Conservation (phyloP, 2,329 filamentous ascomycete genomes). For the Phialophora expanda region DNA sequence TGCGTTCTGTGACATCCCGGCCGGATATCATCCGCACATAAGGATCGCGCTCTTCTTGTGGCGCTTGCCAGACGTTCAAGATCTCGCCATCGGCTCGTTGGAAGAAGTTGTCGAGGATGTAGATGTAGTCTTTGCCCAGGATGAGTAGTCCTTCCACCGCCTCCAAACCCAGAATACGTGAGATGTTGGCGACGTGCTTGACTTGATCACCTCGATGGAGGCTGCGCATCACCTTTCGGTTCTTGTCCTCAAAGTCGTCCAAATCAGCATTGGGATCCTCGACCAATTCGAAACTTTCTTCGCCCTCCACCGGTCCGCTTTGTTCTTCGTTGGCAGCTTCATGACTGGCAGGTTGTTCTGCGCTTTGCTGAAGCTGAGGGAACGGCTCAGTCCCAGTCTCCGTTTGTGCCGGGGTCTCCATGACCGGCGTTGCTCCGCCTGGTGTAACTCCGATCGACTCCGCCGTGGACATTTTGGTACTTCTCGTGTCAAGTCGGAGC, state of each 20-base stretch:
- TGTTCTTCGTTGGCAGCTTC: constrained; percentile 42
- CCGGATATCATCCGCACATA: constrained; percentile 93
- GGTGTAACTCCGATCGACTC: constrained; percentile 50
- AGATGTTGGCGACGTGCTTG: constrained; percentile 93
- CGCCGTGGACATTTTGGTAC: constrained; percentile 48
- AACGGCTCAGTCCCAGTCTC: constrained; percentile 38
- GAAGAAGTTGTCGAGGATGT: constrained; percentile 96
- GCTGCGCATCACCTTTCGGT: constrained; percentile 94
- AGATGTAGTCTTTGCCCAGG: constrained; percentile 86
- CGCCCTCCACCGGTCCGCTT: constrained; percentile 57
- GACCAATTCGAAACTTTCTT: constrained; percentile 95
- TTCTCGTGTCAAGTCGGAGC: constrained; percentile 54
- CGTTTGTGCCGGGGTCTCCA: constrained; percentile 26
- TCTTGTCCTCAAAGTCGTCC: constrained; percentile 94
- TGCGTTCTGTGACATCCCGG: constrained; percentile 66
- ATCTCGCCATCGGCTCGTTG: constrained; percentile 95
- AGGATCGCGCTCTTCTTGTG: constrained; percentile 87
- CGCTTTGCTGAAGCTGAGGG: constrained; percentile 41
- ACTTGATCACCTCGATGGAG: constrained; percentile 89
- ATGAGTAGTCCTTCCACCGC: constrained; percentile 93
- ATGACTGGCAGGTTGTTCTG: constrained; percentile 34
- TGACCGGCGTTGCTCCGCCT: constrained; percentile 34
- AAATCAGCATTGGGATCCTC: constrained; percentile 87
- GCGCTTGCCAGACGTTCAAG: constrained; percentile 93
- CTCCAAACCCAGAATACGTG: constrained; percentile 89